Percentiles rank a stretch among this genome's conserved stretches.
These are phyloP conservation scores for Periconia macrospinosa DNA, from an alignment of 2,329 filamentous ascomycete species.

Conservation along the genomic window DNA sequence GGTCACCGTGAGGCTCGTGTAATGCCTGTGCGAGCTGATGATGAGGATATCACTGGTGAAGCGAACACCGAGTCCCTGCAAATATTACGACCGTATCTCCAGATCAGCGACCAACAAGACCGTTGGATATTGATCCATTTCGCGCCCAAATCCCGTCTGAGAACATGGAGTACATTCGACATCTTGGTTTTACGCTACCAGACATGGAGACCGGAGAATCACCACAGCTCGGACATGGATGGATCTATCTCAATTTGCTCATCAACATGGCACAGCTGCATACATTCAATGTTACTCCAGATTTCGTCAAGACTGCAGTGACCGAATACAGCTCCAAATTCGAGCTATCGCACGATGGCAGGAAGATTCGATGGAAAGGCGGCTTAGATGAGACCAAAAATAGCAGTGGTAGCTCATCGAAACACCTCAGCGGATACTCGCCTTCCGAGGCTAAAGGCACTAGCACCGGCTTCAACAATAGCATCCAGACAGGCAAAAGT, in stretches of 20 bases:
- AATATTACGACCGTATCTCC: conserved; percentile 16
- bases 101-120: conserved; percentile 53
- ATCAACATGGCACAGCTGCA: conserved; percentile 83
- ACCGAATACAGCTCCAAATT: conserved; percentile 72
- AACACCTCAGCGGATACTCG: conserved; percentile 49
- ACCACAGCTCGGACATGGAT: conserved; percentile 69
- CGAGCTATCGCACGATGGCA: conserved; percentile 75
- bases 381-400: conserved; percentile 66
- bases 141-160: conserved; percentile 74
- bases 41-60: conserved; percentile 13
- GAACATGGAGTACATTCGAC: conserved; percentile 78
- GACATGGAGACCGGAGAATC: conserved; percentile 54
- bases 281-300: conserved; percentile 78
- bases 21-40: conserved; percentile 30
- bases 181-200: conserved; percentile 68
- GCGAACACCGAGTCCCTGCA: conserved; percentile 18
- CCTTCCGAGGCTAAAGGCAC: conserved; percentile 49
- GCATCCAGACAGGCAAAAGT: conserved; percentile 23
- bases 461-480: conserved; percentile 21
- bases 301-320: conserved; percentile 75
- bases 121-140: conserved; percentile 75
- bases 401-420: conserved; percentile 61
- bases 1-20: conserved; percentile 52
- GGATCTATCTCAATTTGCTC: conserved; percentile 81
- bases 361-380: conserved; percentile 79